Conservation (phyloP, 2,329 filamentous ascomycete genomes). For the Clathrospora elynae region DNA sequence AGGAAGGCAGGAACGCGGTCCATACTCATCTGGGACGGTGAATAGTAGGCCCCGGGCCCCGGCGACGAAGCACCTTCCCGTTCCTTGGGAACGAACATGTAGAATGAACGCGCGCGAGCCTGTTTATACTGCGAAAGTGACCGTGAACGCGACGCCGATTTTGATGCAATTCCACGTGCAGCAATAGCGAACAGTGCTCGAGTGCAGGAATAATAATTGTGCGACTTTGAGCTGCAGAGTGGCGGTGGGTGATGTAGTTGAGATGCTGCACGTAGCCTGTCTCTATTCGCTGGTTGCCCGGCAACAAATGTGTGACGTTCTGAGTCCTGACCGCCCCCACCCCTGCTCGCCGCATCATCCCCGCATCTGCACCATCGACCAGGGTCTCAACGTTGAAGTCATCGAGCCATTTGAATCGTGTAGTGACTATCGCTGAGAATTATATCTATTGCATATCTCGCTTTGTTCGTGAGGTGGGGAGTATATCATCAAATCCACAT, state of each 20-base stretch:
- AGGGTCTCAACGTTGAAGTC: too few relatives aligned
- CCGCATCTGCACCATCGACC: conserved; percentile 21
- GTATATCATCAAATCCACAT: too few relatives aligned
- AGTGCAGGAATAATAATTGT: conserved; percentile 10
- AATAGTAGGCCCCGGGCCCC: conserved; percentile 44
- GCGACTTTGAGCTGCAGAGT: conserved; percentile 24
- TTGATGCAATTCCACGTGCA: neutral
- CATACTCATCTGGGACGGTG: conserved; percentile 49
- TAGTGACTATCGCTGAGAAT: neutral
- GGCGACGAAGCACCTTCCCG: conserved; percentile 46
- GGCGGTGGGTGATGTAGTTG: conserved; percentile 41
- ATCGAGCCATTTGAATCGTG: neutral
- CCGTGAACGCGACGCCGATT: neutral
- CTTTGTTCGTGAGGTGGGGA: too few relatives aligned
- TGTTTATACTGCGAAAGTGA: conserved; percentile 20
- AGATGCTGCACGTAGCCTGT: conserved; percentile 29
- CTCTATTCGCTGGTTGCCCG: conserved; percentile 34
- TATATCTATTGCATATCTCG: too few relatives aligned
- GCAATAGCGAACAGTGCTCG: conserved; percentile 4
- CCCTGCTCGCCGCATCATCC: conserved; percentile 17
- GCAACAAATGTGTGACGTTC: conserved; percentile 29
- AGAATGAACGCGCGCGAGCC: conserved; percentile 14
- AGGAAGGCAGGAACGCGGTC: conserved; percentile 11
- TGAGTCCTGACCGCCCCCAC: conserved; percentile 27
- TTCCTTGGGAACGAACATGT: conserved; percentile 43